Base-by-base conservation (phyloP, 2,329 filamentous ascomycete species). In the Pseudogymnoascus sp. region DNA sequence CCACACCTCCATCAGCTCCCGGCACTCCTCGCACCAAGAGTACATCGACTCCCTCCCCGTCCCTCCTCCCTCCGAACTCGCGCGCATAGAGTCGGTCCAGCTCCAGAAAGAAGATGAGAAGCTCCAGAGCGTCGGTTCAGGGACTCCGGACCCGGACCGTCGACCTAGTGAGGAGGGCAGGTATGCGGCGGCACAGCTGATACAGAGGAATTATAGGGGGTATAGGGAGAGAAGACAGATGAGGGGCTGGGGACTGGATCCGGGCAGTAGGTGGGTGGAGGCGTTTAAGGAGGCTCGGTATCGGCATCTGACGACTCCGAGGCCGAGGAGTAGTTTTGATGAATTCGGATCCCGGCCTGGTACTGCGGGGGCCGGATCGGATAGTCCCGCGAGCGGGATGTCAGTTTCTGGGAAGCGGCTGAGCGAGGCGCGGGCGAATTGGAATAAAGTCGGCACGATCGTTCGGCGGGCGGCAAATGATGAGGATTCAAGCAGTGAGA, bases 121-220 rank as follows among this genome's bases (percentile, higher is more conserved):
- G n/a, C 67, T 64, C 65, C 69, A 68, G 63, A 65, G 64, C 4
- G 46, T 69, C 29, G 33, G 29, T 53, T 37, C 7, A 26, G 64
- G 68, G 15, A 37, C 5, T 15, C 6, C 35, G 3, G 35, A n/a
- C 15, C 6, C 35, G 3, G 35, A n/a, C 15, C 35, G 15, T 37
- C 35, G 35, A 7, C 5, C 6, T 7, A 76, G 79, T 63, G 74
- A 77, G 38, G 78, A 75, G 46, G 78, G 76, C 59, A 77, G 75
- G 63, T 71, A 75, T 26, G 76, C 78, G 60, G 85, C 85, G 2
- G 84, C 84, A 3, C 77, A 76, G 21, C 70, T 84, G 26, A 87
- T 88, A 56, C 85, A 91, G 77, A 85, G 87, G 68, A 88, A 87
- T 26, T 96, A 92, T 72, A 82, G 91, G 35, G 90, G 91, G 5